Base-by-base conservation (phyloP, 495 filamentous ascomycete species). In the Xylaria grammica region DNA sequence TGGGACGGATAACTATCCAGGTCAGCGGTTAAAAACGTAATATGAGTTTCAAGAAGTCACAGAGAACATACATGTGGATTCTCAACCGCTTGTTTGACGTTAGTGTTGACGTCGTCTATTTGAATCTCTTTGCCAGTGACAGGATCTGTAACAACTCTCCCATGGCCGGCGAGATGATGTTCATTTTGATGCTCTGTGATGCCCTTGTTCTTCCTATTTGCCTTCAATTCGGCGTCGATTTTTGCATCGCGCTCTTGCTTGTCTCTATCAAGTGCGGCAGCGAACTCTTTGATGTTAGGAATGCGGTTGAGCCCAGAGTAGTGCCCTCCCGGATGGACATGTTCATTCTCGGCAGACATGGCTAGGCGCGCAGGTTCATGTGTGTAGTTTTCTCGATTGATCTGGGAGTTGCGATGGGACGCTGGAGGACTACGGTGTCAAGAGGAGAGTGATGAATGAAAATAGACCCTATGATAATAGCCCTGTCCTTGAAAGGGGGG, bases 231-330 rank as follows among this genome's bases (percentile, higher is more conserved):
- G 29, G 85, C 77, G 45, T 92, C 87, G 64, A 92, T 86, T 61
- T 84, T 76, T 30, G 78, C 78, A 73, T 96, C 91, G 53, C 92
- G 84, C 9, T 90, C 84, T 68, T 84, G 86, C 79, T 96, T 96
- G 62, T 94, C 88, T 46, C 74, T 79, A 73, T 97, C 93, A 36
- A 96, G 83, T 42, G 84, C 84, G 52, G 89, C 85, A 63, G 97
- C 81, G 71, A 97, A 96, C 72, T 92, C 85, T 70, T 91, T 86
- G 67, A 98, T 89, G 50, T 91, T 97, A 2, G 94, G 94, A 50
- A 98, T 84, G 1, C 90, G 89, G 75, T 96, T 95, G 40, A 67
- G 69, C 19, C 86, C 89, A 1, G 87, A 90, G 74, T 91, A 91
- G 70, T 80, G 82, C 45, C 77, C 78, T 20, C 60, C 69, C 7